phyloP scores from a whole-genome alignment of 805 yeast species.

The Ogataea sp. region DNA sequence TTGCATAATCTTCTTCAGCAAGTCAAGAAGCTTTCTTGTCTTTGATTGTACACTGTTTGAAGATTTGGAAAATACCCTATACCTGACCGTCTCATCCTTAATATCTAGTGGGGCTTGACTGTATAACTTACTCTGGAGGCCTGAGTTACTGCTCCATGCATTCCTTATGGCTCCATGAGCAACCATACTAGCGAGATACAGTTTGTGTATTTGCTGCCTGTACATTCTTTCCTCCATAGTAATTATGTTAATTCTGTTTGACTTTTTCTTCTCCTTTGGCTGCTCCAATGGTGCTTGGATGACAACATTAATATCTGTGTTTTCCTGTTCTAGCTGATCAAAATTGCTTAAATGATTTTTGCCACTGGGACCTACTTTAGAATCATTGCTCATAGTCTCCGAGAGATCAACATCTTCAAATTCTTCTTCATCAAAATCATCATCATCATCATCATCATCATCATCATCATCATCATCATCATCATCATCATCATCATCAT shows the following conservation, averaged over 20 bases:
- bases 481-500: constrained; percentile 6
- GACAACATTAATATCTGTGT: not conserved
- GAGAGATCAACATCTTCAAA: constrained; percentile 30
- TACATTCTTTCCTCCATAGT: constrained; percentile 48
- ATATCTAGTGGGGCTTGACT: constrained; percentile 40
- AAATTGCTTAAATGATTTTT: no score
- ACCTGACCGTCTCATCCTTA: constrained; percentile 33
- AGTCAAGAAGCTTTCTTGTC: constrained; percentile 67
- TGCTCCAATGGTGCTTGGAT: constrained; percentile 16
- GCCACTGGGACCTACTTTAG: no score
- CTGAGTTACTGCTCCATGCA: constrained; percentile 56
- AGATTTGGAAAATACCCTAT: constrained; percentile 13
- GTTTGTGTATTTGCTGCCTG: constrained; percentile 50
- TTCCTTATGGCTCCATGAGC: constrained; percentile 65
- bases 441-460: constrained; percentile 19
- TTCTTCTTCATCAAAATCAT: constrained; percentile 30
- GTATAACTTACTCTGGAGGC: constrained; percentile 32
- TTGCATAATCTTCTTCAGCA: constrained; percentile 57
- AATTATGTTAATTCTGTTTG: constrained; percentile 20
- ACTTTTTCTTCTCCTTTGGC: constrained; percentile 13
- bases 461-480: constrained; percentile 11
- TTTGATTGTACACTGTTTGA: constrained; percentile 28
- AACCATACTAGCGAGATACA: constrained; percentile 50
- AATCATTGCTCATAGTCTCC: no score
- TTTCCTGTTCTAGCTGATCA: constrained; percentile 1